These are phyloP conservation scores for Dryadomyces quercus-mongolicae DNA, from an alignment of 2,329 filamentous ascomycete genomes.

Conservation along the genomic window DNA sequence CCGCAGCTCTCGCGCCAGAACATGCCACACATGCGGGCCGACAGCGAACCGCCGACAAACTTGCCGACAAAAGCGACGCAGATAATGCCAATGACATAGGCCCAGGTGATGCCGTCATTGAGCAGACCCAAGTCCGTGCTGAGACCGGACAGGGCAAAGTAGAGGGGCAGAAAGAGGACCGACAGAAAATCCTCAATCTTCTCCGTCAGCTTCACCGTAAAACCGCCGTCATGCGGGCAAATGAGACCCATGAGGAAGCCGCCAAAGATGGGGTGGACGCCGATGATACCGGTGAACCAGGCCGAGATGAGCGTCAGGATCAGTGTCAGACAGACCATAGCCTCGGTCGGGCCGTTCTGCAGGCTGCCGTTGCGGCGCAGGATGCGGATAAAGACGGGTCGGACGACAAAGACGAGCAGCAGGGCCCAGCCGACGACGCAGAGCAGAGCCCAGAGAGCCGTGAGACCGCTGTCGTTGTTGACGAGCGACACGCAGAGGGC, in stretches of 20 bases:
- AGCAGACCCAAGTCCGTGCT: conserved; percentile 80
- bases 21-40: conserved; percentile 62
- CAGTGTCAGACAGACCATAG: conserved; percentile 71
- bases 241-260: conserved; percentile 84
- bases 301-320: conserved; percentile 66
- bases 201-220: conserved; percentile 81
- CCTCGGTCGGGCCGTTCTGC: conserved; percentile 78
- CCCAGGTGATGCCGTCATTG: conserved; percentile 74
- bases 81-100: conserved; percentile 75
- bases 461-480: conserved; percentile 71
- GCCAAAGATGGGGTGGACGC: conserved; percentile 89
- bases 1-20: conserved; percentile 84
- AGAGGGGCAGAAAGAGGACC: conserved; percentile 75
- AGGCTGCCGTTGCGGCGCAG: conserved; percentile 64
- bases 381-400: conserved; percentile 63
- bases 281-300: conserved; percentile 81
- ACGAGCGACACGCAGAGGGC: conserved; percentile 88
- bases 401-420: conserved; percentile 60
- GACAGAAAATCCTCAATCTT: conserved; percentile 89
- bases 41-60: conserved; percentile 68
- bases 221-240: conserved; percentile 79
- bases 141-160: conserved; percentile 85
- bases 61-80: conserved; percentile 75
- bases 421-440: conserved; percentile 63
- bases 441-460: conserved; percentile 75